A percentile compares a stretch with the other conserved stretches of the same genome.
These are phyloP conservation scores for Botrytis fragariae DNA, from an alignment of 2,329 filamentous ascomycete genomes.

Conservation along the genomic window DNA sequence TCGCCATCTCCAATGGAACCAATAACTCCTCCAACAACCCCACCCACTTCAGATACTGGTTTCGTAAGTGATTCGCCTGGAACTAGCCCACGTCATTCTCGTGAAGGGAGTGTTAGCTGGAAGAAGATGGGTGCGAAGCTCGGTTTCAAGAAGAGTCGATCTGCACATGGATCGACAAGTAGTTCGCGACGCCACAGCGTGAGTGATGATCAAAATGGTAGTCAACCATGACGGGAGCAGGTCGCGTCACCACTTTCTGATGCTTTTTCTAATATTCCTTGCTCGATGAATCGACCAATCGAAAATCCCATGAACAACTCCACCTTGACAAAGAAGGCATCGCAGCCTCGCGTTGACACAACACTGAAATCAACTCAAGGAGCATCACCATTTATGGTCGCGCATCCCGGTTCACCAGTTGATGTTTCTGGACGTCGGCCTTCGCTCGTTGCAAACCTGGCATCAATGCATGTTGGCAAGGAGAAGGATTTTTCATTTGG, in stretches of 20 bases:
- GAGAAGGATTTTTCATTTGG: constrained; percentile 28
- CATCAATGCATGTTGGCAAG: constrained; percentile 32
- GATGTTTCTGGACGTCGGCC: constrained; percentile 34
- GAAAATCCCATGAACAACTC: constrained; percentile 31
- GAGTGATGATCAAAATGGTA: constrained; percentile 39
- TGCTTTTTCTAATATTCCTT: constrained; percentile 35
- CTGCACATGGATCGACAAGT: constrained; percentile 44
- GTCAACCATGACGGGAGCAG: constrained; percentile 57
- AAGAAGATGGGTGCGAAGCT: constrained; percentile 63
- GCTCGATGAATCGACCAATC: constrained; percentile 33
- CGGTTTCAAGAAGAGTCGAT: constrained; percentile 54
- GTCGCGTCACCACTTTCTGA: constrained; percentile 50
- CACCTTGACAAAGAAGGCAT: constrained; percentile 17
- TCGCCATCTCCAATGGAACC: constrained; percentile 57
- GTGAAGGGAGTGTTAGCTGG: constrained; percentile 47
- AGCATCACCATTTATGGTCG: constrained; percentile 35
- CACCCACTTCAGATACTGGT: constrained; percentile 55
- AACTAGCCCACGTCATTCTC: constrained; percentile 29
- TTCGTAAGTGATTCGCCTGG: constrained; percentile 33
- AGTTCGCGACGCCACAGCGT: constrained; percentile 37
- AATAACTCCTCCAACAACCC: constrained; percentile 73
- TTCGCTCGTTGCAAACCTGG: constrained; percentile 30
- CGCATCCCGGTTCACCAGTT: constrained; percentile 38
- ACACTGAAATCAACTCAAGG: constrained; percentile 36
- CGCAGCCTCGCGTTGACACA: constrained; percentile 31